Conservation (phyloP, 2,329 filamentous ascomycete species). For the Stemphylium lycopersici region DNA sequence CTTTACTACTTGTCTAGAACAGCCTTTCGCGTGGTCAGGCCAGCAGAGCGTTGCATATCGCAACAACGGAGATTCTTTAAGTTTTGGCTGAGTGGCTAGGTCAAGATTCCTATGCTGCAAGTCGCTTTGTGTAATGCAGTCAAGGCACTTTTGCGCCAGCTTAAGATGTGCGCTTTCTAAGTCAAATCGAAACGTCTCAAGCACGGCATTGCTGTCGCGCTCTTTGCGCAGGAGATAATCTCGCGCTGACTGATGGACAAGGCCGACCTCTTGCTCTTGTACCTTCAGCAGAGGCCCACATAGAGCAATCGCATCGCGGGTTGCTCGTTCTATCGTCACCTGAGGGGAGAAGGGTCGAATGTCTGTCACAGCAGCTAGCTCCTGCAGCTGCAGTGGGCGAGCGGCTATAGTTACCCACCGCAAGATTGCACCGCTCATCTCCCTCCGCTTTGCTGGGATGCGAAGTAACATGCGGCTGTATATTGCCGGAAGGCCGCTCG, state of each 20-base stretch:
- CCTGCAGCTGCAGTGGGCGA: constrained; percentile 33
- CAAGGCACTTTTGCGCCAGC: background rate
- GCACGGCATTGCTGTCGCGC: background rate
- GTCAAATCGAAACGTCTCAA: constrained; percentile 13
- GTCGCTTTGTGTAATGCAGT: background rate
- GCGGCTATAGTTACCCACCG: background rate
- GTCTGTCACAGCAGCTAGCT: constrained; percentile 22
- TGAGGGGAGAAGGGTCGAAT: background rate
- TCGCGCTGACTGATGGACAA: constrained; percentile 40
- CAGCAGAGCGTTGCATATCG: constrained; percentile 9
- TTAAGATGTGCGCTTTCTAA: constrained; percentile 6
- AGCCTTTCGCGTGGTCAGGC: constrained; percentile 12
- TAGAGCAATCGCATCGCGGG: background rate
- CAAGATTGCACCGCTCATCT: constrained; percentile 21
- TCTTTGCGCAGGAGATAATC: constrained; percentile 33
- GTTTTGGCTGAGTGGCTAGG: background rate
- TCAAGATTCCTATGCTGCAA: background rate
- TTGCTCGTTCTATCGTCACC: background rate
- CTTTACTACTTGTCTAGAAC: constrained; percentile 4
- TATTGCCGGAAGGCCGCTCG: constrained; percentile 30
- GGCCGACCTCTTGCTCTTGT: constrained; percentile 24
- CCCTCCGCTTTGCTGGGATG: constrained; percentile 20
- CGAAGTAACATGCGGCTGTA: constrained; percentile 27
- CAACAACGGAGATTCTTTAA: constrained; percentile 5
- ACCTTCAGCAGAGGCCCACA: constrained; percentile 30